Conservation (phyloP, 768 basidiomycete species). For the Coprinopsis sp. region DNA sequence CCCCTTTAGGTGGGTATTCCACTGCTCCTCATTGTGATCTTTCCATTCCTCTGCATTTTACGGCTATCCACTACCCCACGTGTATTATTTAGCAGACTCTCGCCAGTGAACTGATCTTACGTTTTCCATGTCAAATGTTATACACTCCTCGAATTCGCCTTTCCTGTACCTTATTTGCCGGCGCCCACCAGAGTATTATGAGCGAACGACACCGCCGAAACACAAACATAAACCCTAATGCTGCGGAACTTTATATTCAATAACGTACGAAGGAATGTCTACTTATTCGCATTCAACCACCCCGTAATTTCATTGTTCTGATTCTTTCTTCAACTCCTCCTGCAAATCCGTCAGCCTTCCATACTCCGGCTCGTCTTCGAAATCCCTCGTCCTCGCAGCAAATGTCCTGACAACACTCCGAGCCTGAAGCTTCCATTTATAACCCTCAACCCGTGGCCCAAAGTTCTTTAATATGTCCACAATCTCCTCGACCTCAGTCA, state of each 20-base stretch:
- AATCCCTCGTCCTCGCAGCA: constrained; percentile 80
- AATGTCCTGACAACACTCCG: constrained; percentile 86
- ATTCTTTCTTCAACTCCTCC: constrained; percentile 55
- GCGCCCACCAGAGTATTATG: neutral
- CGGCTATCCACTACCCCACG: neutral
- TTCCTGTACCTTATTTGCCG: no score
- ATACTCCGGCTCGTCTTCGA: constrained; percentile 90
- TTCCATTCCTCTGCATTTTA: no score
- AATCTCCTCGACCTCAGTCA: constrained; percentile 75
- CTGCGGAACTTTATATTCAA: no score
- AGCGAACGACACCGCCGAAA: no score
- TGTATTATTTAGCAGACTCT: constrained; percentile 1
- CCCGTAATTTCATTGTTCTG: neutral
- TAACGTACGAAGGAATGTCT: neutral
- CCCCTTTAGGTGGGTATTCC: no score
- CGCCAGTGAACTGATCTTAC: no score
- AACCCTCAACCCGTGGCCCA: constrained; percentile 58
- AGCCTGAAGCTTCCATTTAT: constrained; percentile 82
- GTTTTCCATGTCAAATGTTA: no score
- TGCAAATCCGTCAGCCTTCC: constrained; percentile 56
- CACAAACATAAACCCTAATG: no score
- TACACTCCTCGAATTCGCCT: no score
- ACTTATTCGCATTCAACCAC: neutral
- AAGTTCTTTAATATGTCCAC: constrained; percentile 81
- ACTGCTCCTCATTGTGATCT: no score